Evolutionary conservation across 495 filamentous ascomycete genomes (phyloP), one percentile per base, ranked within the genome.

Genomic region (Penicillium lagena): DNA sequence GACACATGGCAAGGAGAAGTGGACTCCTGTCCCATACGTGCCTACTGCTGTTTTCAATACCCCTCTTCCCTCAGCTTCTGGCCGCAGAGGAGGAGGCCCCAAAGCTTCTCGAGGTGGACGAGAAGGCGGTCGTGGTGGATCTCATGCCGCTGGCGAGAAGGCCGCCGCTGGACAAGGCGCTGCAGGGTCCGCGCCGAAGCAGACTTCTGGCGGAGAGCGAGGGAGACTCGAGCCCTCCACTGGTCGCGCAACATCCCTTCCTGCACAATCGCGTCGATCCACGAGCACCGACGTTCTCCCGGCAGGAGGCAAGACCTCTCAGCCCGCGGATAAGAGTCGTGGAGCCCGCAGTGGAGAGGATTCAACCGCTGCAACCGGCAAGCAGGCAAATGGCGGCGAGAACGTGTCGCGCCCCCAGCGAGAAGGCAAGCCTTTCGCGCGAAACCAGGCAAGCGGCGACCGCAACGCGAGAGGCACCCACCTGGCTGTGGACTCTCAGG

Each of bases 21-120:
- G 87, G 87, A 78, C 76, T 28, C 71, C 76, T 12, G 73, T 95
- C 9, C 77, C 79, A 31, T 86, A 88, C 54, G 83, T 82, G 1
- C 90, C 86, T 2, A 82, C 73, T 35, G 85, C 89, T 17, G 78
- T 83, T n/a, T 95, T 91, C 63, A 82, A 82, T 58, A 95, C 89
- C 0, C 85, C 81, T 7, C 56, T 94, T 31, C 87, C 87, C 7
- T 57, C 54, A 10, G 29, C 74, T n/a, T 68, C 72, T 45, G 76
- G 75, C 36, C 77, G 80, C 11, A 74, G 85, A 60, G 81, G 78
- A 48, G 74, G 85, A 60, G 81, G 78, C 49, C 79, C 76, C 46
- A 72, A 70, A 59, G 65, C 62, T 49, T 63, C 66, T 40, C 75
- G 74, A 37, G 80, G 78, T 56, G 68, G 74, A 43, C 57, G 77